Base-by-base conservation (phyloP, 805 yeast genomes). In the Zygoascus tannicola region DNA sequence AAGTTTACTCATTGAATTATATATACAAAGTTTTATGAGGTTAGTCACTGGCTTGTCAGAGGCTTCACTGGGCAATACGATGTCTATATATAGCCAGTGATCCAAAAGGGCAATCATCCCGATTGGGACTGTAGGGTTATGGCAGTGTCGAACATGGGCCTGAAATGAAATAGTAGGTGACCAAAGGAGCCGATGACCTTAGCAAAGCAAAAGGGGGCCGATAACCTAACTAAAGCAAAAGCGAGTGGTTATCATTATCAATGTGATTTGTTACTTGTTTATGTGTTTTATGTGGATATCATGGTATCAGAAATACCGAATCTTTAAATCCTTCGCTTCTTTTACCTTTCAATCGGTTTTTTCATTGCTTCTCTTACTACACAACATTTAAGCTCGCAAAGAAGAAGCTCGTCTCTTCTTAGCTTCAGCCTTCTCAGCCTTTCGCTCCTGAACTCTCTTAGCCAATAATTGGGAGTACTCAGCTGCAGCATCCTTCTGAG, bases 401-500 rank as follows among this genome's bases (percentile, higher is more conserved):
- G 46, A 44, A 66, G 97, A 88, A 72, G 98, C 97, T 81, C 98
- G 87, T 84, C 97, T 87, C 95, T 90, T 90, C 79, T 84, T 87
- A 75, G 84, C 80, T 79, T 87, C 97, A 75, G 95, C 96, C 78
- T 79, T 85, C 76, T 86, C 95, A 70, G 94, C 90, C 80, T 90
- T 90, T 78, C 88, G 86, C 76, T 90, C 97, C 74, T 86, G 84
- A 72, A 90, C 83, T 75, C 97, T 90, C 78, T 86, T 76, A 69
- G 99, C 97, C 71, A 92, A 80, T 69, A 92, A 79, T 76, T 88
- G 95, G 69, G 97, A 94, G 82, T 92, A 92, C 76, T 92, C 98
- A 69, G 97, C 95, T 74, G 99, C 98, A 76, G 95, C 96, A 73
- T 92, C 97, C 86, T 95, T 87, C 76, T 87, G 95, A 67, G 85